Conservation (phyloP, 495 filamentous ascomycete species). For the Chaetomium cochliodes region DNA sequence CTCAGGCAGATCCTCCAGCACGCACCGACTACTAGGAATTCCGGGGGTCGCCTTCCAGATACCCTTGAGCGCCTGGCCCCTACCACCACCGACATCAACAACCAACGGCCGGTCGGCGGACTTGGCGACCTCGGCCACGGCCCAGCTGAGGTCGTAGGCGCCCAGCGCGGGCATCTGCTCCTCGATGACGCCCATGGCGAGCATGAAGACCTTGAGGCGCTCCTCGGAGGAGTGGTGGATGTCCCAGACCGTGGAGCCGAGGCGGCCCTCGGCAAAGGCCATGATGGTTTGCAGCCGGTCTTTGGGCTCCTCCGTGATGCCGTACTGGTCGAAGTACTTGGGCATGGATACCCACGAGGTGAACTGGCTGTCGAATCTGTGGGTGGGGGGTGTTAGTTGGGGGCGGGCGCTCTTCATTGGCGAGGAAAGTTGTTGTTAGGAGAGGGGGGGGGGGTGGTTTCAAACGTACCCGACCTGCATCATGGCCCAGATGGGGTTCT, state of each 20-base stretch:
- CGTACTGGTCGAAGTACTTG: conserved; percentile 33
- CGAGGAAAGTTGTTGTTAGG: too few relatives aligned
- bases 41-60: conserved; percentile 28
- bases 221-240: conserved; percentile 23
- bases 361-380: conserved; percentile 25
- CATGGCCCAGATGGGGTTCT: conserved; percentile 15
- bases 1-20: conserved; percentile 37
- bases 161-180: conserved; percentile 27
- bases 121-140: conserved; percentile 15
- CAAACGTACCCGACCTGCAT: not conserved
- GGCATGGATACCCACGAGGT: conserved; percentile 22
- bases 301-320: conserved; percentile 24
- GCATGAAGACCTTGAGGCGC: conserved; percentile 25
- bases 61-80: conserved; percentile 37
- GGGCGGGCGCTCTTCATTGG: not conserved
- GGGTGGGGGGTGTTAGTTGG: too few relatives aligned
- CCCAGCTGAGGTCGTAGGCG: conserved; percentile 36
- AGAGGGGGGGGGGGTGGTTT: too few relatives aligned
- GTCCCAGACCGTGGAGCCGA: conserved; percentile 30
- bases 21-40: conserved; percentile 30
- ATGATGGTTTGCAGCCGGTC: conserved; percentile 24
- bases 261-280: conserved; percentile 24
- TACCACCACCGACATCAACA: conserved; percentile 42
- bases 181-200: conserved; percentile 24
- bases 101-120: conserved; percentile 25